Base-by-base conservation (phyloP, 2,329 filamentous ascomycete species). In the Alternaria brassicae region DNA sequence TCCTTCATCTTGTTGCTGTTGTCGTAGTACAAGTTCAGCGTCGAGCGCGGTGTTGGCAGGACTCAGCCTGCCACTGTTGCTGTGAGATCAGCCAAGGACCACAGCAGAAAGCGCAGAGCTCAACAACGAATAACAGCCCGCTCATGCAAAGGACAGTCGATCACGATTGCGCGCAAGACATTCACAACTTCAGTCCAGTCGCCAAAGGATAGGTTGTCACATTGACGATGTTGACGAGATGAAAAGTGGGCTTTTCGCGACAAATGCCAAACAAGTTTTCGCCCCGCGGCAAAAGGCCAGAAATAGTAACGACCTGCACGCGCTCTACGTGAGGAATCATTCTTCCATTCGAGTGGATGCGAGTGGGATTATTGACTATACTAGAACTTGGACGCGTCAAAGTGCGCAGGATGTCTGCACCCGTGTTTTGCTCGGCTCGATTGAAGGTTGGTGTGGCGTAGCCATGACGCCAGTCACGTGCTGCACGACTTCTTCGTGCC, bases 391-490 rank as follows among this genome's bases (percentile, higher is more conserved):
- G 30, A 48, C 44, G 44, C 32, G 44, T 48, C 3, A 19, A 48
- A 1, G 3, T 23, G 28, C 4, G 51, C 34, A 28, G n/a, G 28
- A 42, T 3, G 55, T 25, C n/a, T 30, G 40, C n/a, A 36, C 37
- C 36, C 28, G n/a, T 30, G 6, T 47, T 12, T 47, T 42, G 32
- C n/a, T n/a, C 30, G 19, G 42, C 27, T 41, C 34, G 40, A 44
- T 44, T 44, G 17, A 23, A 30, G 21, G n/a, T 30, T 40, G 48
- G 17, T 30, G 54, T 34, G 17, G 49, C 6, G 23, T 21, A 13
- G 19, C 27, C 41, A 64, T 67, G 65, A 68, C 40, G 56, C 58
- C 52, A 59, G 60, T 62, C 65, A 67, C 62, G 56, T 67, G 64
- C 10, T 25, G 37, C 62, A 62, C 47, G 62, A 60, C 55, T 57